Base-by-base conservation (phyloP, 495 filamentous ascomycete species). In the Hyaloscypha bicolor region DNA sequence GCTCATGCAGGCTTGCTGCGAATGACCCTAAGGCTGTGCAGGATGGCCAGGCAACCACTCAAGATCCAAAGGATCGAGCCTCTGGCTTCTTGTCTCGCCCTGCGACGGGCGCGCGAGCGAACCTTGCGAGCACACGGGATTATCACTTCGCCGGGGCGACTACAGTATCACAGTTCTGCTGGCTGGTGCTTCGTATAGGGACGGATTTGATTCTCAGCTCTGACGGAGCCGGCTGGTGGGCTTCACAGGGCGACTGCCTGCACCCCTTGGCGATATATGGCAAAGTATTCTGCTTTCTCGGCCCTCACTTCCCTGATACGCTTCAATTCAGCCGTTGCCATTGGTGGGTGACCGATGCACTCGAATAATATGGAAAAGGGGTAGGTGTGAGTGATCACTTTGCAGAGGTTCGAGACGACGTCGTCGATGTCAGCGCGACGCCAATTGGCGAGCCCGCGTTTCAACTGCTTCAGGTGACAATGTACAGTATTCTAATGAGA, bases 131-230 rank as follows among this genome's bases (percentile, higher is more conserved):
- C 25, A 25, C 25, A 25, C 25, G 25, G 25, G 25, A 25, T 25
- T 25, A 25, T 25, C 25, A 25, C 25, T 25, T 25, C 25, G 25
- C 25, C 25, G 25, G 25, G 25, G 25, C 25, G 25, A 25, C 25
- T 25, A 25, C 25, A 25, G 25, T 2, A 25, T 25, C 25, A 25
- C 25, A 37, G 35, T 37, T 3, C 35, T 37, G 35, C 8, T 6
- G 35, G 35, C 35, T 0, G 35, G 35, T 8, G 2, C 25, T 25
- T 12, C 35, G 35, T 37, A 37, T 25, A 37, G 6, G 35, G 35
- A 12, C 35, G 35, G 35, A 12, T 8, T 37, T 37, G 58, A 9
- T 30, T 21, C 61, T 63, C 61, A 63, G 48, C 61, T 35, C 48
- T 61, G 12, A 55, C 37, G 62, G 29, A 56, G 11, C 25, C 12